Evolutionary conservation across 805 yeast species (phyloP).

Genomic region (Candida taoyuanica): DNA sequence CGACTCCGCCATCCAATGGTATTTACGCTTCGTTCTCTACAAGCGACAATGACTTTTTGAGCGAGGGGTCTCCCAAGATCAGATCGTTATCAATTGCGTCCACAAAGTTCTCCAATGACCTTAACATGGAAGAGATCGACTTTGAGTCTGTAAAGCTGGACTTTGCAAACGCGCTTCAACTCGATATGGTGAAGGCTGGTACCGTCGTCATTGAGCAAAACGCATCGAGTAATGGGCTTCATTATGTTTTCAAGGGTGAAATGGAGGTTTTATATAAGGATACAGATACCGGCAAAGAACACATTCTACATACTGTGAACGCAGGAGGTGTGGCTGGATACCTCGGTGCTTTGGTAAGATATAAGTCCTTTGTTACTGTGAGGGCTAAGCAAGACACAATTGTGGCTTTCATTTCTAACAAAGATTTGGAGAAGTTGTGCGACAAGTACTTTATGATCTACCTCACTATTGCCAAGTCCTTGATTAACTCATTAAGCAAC

Average conservation of each 20-base stretch:
- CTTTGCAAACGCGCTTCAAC: slow-evolving; percentile 54
- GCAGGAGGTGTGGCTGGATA: slow-evolving; percentile 89
- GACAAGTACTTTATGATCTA: slow-evolving; percentile 76
- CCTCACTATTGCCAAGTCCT: slow-evolving; percentile 68
- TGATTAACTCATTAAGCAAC: slow-evolving; percentile 62
- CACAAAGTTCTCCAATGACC: slow-evolving; percentile 10
- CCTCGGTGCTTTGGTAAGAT: slow-evolving; percentile 73
- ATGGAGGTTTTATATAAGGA: slow-evolving; percentile 58
- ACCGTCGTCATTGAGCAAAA: slow-evolving; percentile 58
- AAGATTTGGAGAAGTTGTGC: slow-evolving; percentile 55
- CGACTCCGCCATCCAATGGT: slow-evolving; percentile 15
- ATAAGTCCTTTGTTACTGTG: slow-evolving; percentile 70
- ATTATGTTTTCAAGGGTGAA: slow-evolving; percentile 73
- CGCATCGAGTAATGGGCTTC: slow-evolving; percentile 67
- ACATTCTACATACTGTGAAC: slow-evolving; percentile 50
- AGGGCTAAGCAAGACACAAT: slow-evolving; percentile 57
- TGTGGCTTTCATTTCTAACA: slow-evolving; percentile 66
- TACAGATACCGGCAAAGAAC: slow-evolving; percentile 28
- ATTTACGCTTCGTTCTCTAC: slow-evolving; percentile 11
- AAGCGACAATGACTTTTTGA: background rate
- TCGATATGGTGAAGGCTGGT: slow-evolving; percentile 50
- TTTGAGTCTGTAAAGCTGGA: slow-evolving; percentile 50
- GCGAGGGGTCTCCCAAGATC: background rate
- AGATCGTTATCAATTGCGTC: slow-evolving; percentile 7
- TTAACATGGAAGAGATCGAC: slow-evolving; percentile 29